Evolutionary conservation across 441 rosid genomes (phyloP).

Genomic region (Capsella rubella): DNA sequence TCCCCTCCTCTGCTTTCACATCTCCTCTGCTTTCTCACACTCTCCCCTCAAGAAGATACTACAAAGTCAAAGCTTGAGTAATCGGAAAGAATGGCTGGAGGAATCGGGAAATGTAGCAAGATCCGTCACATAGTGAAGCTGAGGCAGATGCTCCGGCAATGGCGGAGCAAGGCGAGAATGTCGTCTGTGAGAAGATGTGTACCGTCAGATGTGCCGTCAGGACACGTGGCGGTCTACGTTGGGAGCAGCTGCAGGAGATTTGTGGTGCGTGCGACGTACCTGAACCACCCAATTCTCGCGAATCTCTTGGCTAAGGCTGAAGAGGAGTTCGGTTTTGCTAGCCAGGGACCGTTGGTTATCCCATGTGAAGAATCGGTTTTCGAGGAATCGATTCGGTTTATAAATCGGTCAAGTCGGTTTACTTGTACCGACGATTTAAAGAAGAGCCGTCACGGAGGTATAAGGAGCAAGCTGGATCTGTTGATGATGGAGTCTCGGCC

Average conservation of each 20-base stretch:
- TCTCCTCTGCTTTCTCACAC: slow-evolving; percentile 3
- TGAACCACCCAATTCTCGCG: slow-evolving; percentile 80
- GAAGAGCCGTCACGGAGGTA: slow-evolving; percentile 50
- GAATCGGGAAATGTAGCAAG: slow-evolving; percentile 70
- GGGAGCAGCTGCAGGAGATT: slow-evolving; percentile 69
- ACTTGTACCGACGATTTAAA: slow-evolving; percentile 54
- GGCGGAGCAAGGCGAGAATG: slow-evolving; percentile 86
- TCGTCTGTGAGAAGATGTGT: slow-evolving; percentile 49
- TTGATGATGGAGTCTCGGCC: slow-evolving; percentile 77
- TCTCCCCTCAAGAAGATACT: background rate
- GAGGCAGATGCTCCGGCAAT: slow-evolving; percentile 75
- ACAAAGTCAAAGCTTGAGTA: background rate
- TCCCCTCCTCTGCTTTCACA: slow-evolving; percentile 15
- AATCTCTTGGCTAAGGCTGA: slow-evolving; percentile 75
- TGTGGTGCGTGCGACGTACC: slow-evolving; percentile 75
- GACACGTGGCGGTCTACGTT: slow-evolving; percentile 86
- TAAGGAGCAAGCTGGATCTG: slow-evolving; percentile 48
- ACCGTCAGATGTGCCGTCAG: slow-evolving; percentile 87
- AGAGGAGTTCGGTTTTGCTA: slow-evolving; percentile 85
- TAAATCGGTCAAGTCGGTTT: slow-evolving; percentile 55
- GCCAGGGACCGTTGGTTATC: slow-evolving; percentile 73
- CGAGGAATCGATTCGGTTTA: slow-evolving; percentile 70
- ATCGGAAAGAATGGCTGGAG: slow-evolving; percentile 42
- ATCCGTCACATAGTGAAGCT: slow-evolving; percentile 88
- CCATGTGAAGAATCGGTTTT: slow-evolving; percentile 88